A percentile compares a stretch with the other conserved stretches of the same genome.
Evolutionary conservation across 805 yeast species (phyloP).

Genomic region (Candida awuae): DNA sequence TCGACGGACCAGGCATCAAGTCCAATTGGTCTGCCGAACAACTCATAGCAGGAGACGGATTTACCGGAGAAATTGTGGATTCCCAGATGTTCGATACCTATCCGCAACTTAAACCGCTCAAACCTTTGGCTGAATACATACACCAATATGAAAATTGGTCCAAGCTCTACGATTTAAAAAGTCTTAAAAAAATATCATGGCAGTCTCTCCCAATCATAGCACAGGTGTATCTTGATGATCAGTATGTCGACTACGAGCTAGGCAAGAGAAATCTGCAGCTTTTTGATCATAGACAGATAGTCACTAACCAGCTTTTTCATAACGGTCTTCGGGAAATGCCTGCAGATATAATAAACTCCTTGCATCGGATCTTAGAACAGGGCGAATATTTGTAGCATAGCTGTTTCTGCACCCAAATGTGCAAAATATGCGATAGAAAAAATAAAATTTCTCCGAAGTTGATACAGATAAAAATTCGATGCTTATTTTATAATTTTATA

Average conservation of each 20-base stretch:
- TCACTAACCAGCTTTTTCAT: conserved; percentile 45
- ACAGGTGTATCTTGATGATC: conserved; percentile 41
- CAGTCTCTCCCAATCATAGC: conserved; percentile 37
- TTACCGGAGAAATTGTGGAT: conserved; percentile 17
- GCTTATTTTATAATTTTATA: no score
- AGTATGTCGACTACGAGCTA: conserved; percentile 42
- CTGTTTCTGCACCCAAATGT: no score
- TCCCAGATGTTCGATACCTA: conserved; percentile 40
- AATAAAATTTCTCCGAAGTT: no score
- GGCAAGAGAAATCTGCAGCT: conserved; percentile 16
- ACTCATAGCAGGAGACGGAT: conserved; percentile 6
- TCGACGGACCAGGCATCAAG: conserved; percentile 32
- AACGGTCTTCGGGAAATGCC: conserved; percentile 40
- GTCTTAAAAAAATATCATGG: conserved; percentile 15
- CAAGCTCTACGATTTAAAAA: conserved; percentile 18
- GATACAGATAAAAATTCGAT: no score
- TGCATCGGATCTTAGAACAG: conserved; percentile 33
- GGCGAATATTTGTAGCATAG: conserved; percentile 19
- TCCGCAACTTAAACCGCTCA: conserved; percentile 33
- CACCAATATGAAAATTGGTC: conserved; percentile 28
- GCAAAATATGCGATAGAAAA: no score
- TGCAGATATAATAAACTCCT: conserved; percentile 31
- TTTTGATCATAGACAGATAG: conserved; percentile 31
- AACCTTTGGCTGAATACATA: conserved; percentile 32
- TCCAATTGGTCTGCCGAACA: conserved; percentile 46